These are phyloP conservation scores for Xylaria castorea DNA, from an alignment of 495 filamentous ascomycete genomes.

Conservation along the genomic window DNA sequence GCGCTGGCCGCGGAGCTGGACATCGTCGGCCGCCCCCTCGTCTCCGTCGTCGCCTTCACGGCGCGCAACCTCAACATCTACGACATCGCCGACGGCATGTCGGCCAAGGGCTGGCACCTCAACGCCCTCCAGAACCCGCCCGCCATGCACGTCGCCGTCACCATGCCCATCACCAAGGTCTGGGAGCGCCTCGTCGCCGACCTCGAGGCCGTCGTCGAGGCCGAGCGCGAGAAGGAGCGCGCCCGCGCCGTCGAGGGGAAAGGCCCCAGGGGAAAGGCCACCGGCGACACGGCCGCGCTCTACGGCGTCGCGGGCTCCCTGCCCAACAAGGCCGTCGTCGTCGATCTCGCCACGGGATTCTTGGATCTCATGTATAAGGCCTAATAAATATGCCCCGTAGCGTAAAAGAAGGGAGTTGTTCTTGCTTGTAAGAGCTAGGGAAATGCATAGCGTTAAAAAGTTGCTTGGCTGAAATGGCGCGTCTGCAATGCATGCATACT, in stretches of 20 bases:
- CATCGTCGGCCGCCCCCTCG: conserved; percentile 83
- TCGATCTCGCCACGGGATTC: conserved; percentile 88
- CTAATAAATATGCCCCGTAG: not conserved
- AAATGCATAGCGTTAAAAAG: not conserved
- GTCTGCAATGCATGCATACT: not conserved
- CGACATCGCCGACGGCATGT: conserved; percentile 87
- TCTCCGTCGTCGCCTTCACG: conserved; percentile 88
- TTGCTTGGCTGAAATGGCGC: not conserved
- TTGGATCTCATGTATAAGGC: conserved; percentile 96
- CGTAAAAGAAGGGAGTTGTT: not conserved
- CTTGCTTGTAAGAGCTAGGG: not conserved
- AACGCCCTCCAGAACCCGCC: conserved; percentile 92
- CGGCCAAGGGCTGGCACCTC: conserved; percentile 86
- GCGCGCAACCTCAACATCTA: conserved; percentile 81
- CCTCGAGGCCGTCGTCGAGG: conserved; percentile 77
- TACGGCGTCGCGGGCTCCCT: conserved; percentile 96
- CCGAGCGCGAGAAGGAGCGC: conserved; percentile 71
- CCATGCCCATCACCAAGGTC: conserved; percentile 78
- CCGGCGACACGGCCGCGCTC: conserved; percentile 81
- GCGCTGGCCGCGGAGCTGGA: conserved; percentile 72
- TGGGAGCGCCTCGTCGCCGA: conserved; percentile 82
- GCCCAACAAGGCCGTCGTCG: conserved; percentile 94
- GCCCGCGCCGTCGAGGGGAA: conserved; percentile 75
- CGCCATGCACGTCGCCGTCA: conserved; percentile 97
- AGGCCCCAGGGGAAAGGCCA: conserved; percentile 66